Evolutionary conservation across 148 eudicot species (phyloP).

Genomic region (Vaccinium darrowii): DNA sequence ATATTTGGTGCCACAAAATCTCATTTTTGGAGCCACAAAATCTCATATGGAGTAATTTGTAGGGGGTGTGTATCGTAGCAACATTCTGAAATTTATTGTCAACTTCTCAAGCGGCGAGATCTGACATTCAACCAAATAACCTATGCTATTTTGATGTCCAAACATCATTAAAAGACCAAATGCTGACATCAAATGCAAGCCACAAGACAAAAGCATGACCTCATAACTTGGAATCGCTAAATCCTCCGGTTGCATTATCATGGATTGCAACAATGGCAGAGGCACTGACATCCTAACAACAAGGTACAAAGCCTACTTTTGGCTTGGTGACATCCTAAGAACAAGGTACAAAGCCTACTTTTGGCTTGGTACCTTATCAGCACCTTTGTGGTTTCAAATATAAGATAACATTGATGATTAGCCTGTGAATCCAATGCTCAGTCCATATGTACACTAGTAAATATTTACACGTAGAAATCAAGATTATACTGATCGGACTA

Average conservation of each 20-base stretch:
- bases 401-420: neutral
- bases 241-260: neutral
- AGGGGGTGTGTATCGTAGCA: too few species aligned
- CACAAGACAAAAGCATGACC: slow-evolving; percentile 6
- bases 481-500: neutral
- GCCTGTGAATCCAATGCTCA: neutral
- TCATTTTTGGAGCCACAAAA: too few species aligned
- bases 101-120: neutral
- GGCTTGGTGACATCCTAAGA: neutral
- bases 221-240: neutral
- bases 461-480: neutral
- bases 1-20: too few species aligned
- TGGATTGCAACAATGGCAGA: slow-evolving; percentile 1
- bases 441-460: neutral
- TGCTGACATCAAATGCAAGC: neutral
- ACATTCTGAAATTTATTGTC: neutral
- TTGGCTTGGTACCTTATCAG: neutral
- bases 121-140: neutral
- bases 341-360: slow-evolving; percentile 2
- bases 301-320: slow-evolving; percentile 4
- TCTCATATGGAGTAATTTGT: too few species aligned
- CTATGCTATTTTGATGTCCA: neutral
- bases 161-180: neutral
- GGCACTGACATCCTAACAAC: neutral
- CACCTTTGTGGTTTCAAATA: neutral